Conservation (phyloP, 2,329 filamentous ascomycete genomes). For the Magnaporthales sp. region DNA sequence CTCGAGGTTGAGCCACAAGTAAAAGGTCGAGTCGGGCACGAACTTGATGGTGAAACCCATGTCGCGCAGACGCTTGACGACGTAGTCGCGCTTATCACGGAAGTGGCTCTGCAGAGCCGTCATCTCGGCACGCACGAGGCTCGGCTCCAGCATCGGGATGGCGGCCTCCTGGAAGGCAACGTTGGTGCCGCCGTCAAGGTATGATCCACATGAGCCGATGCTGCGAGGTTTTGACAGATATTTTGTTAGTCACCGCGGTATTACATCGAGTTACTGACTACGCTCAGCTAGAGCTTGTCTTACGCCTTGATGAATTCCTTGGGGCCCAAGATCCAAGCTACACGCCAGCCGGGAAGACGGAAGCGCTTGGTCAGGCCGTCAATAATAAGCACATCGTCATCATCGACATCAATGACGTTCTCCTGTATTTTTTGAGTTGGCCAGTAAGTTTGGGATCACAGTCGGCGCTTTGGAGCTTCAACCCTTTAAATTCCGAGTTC, state of each 20-base stretch:
- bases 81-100: constrained; percentile 84
- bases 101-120: constrained; percentile 82
- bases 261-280: neutral
- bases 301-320: constrained; percentile 91
- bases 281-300: constrained; percentile 16
- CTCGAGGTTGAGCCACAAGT: constrained; percentile 67
- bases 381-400: constrained; percentile 87
- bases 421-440: constrained; percentile 30
- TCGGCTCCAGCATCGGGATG: constrained; percentile 84
- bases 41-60: constrained; percentile 85
- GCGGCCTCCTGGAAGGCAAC: constrained; percentile 94
- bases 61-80: constrained; percentile 65
- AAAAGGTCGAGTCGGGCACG: constrained; percentile 87
- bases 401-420: constrained; percentile 82
- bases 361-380: constrained; percentile 96
- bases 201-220: constrained; percentile 84
- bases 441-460: neutral
- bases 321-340: constrained; percentile 91
- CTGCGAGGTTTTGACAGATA: constrained; percentile 19
- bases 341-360: constrained; percentile 90
- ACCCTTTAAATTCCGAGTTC: too few relatives aligned
- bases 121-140: constrained; percentile 78
- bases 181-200: constrained; percentile 90
- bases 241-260: neutral
- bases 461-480: too few relatives aligned